Percentiles rank a stretch among this genome's conserved stretches.
These are phyloP conservation scores for Brasenia schreberi DNA, from an alignment of 164 flowering plant species.

Conservation along the genomic window DNA sequence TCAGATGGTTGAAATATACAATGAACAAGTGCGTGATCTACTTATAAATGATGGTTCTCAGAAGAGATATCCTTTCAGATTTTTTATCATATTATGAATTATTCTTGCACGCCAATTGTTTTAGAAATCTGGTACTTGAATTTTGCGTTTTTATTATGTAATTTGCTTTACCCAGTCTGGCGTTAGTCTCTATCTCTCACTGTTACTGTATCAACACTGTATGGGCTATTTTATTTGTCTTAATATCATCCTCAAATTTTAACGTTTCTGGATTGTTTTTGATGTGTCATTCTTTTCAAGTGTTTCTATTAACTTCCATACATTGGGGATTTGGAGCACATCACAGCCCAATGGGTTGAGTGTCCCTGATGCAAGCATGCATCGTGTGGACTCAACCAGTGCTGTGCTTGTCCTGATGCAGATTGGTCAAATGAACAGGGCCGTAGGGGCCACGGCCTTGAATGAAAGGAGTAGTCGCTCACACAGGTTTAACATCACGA, in stretches of 20 bases:
- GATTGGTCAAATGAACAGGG: slow-evolving; percentile 62
- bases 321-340: slow-evolving; percentile 67
- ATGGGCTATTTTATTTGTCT: too few species aligned
- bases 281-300: slow-evolving; percentile 2
- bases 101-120: too few species aligned
- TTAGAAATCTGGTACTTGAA: too few species aligned
- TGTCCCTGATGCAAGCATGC: slow-evolving; percentile 97
- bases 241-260: too few species aligned
- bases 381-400: slow-evolving; percentile 51
- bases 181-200: too few species aligned
- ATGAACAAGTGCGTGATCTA: slow-evolving; percentile 94
- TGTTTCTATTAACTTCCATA: slow-evolving; percentile 56
- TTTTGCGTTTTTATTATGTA: too few species aligned
- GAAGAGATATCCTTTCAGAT: slow-evolving; percentile 66
- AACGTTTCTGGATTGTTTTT: too few species aligned
- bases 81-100: too few species aligned
- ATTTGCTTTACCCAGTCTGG: too few species aligned
- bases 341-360: slow-evolving; percentile 72
- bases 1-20: slow-evolving; percentile 94
- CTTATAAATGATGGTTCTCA: slow-evolving; percentile 46
- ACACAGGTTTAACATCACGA: slow-evolving; percentile 48
- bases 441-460: slow-evolving; percentile 87
- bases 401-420: slow-evolving; percentile 73
- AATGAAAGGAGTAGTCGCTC: slow-evolving; percentile 98
- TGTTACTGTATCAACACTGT: too few species aligned